Percentiles rank a stretch among this genome's conserved stretches.
These are phyloP conservation scores for Parietaria judaica DNA, from an alignment of 306 rosid species.

Conservation along the genomic window DNA sequence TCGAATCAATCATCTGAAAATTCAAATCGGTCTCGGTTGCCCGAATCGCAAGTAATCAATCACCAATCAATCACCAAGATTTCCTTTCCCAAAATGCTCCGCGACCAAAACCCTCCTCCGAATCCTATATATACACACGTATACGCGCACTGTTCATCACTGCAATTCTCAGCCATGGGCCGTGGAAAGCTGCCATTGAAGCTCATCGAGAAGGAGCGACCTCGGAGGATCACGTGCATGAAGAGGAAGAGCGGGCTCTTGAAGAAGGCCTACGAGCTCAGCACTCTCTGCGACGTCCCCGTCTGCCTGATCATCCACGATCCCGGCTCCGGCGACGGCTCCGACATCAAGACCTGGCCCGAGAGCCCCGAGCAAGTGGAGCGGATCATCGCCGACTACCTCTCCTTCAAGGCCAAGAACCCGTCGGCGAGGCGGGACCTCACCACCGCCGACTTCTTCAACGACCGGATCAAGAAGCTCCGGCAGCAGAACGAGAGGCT, in stretches of 20 bases:
- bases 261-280: conserved; percentile 18
- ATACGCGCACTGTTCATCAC: background rate
- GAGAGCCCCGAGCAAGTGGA: background rate
- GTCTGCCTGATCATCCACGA: conserved; percentile 16
- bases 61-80: too few relatives aligned
- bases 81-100: background rate
- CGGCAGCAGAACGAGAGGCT: background rate
- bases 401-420: background rate
- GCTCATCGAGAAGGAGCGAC: background rate
- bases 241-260: conserved; percentile 15
- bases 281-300: conserved; percentile 19
- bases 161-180: background rate
- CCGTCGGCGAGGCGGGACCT: background rate
- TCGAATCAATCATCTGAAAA: background rate
- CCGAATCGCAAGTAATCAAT: background rate
- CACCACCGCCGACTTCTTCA: conserved; percentile 2
- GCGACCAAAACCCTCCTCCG: background rate
- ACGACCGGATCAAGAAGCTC: background rate
- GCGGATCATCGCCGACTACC: conserved; percentile 3
- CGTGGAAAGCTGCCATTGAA: conserved; percentile 6
- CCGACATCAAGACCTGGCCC: background rate
- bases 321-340: background rate
- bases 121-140: background rate
- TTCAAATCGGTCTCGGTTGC: background rate
- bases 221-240: conserved; percentile 3